Evolutionary conservation across 2,329 filamentous ascomycete genomes (phyloP).

Genomic region (Fusarium metavorans): DNA sequence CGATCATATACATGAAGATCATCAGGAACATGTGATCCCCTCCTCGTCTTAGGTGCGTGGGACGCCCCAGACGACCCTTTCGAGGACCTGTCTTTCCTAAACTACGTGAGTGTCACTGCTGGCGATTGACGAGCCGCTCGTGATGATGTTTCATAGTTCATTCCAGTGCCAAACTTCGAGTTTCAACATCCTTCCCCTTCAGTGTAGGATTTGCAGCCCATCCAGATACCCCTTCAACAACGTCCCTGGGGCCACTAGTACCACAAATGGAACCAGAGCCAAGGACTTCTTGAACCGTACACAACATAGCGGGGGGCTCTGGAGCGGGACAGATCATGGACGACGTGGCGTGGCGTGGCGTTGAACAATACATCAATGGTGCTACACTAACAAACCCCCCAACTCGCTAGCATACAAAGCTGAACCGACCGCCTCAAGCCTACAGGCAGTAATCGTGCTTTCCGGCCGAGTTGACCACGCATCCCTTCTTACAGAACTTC

Average conservation of each 20-base stretch:
- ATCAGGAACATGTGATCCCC: neutral
- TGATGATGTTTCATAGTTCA: too few species aligned
- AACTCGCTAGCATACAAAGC: neutral
- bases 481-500: constrained; percentile 16
- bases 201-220: neutral
- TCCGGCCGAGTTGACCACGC: neutral
- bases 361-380: neutral
- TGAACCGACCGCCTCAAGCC: neutral
- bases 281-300: neutral
- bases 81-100: neutral
- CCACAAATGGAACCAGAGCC: neutral
- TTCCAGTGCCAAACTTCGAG: too few species aligned
- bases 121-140: too few species aligned
- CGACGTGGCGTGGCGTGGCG: neutral
- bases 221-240: neutral
- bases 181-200: neutral
- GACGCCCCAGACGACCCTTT: neutral
- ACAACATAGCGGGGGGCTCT: too few species aligned
- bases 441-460: constrained; percentile 15
- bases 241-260: neutral
- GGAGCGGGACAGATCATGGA: neutral
- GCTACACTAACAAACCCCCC: neutral
- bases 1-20: neutral
- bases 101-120: too few species aligned
- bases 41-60: neutral